Conservation (phyloP, 2,329 filamentous ascomycete genomes). For the Beauveria varroae region DNA sequence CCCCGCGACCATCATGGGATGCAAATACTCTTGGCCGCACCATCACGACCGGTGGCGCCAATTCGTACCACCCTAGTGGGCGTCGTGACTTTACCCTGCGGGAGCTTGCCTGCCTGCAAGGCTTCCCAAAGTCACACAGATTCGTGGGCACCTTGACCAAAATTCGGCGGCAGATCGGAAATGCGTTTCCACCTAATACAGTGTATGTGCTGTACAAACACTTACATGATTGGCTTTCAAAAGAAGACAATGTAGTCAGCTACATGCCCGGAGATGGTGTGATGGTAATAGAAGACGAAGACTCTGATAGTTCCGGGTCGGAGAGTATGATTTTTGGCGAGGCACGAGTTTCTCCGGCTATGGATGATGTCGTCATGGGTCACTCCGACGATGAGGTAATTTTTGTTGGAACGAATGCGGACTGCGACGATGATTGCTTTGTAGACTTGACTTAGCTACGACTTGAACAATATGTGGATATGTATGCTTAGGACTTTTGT, state of each 20-base stretch:
- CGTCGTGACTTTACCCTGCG: conserved; percentile 54
- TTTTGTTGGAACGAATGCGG: conserved; percentile 1
- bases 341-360: conserved; percentile 15
- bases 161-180: conserved; percentile 63
- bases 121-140: conserved; percentile 54
- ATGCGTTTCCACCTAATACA: conserved; percentile 63
- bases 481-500: background rate
- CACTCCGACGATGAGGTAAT: conserved; percentile 4
- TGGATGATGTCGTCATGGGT: conserved; percentile 18
- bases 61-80: conserved; percentile 60
- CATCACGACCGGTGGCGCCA: conserved; percentile 57
- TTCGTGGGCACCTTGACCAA: conserved; percentile 40
- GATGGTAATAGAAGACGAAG: conserved; percentile 19
- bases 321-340: conserved; percentile 7
- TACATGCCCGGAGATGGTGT: conserved; percentile 14
- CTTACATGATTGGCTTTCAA: conserved; percentile 37
- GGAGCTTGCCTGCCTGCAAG: conserved; percentile 63
- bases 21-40: conserved; percentile 42
- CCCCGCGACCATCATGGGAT: conserved; percentile 33
- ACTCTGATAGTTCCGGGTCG: conserved; percentile 15
- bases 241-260: conserved; percentile 30
- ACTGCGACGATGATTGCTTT: background rate
- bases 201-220: conserved; percentile 44
- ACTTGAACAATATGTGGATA: background rate
- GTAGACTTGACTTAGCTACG: background rate